Evolutionary conservation across 495 filamentous ascomycete species (phyloP), one percentile per base, ranked within the genome.

Genomic region (Penicillium cosmopolitanum): DNA sequence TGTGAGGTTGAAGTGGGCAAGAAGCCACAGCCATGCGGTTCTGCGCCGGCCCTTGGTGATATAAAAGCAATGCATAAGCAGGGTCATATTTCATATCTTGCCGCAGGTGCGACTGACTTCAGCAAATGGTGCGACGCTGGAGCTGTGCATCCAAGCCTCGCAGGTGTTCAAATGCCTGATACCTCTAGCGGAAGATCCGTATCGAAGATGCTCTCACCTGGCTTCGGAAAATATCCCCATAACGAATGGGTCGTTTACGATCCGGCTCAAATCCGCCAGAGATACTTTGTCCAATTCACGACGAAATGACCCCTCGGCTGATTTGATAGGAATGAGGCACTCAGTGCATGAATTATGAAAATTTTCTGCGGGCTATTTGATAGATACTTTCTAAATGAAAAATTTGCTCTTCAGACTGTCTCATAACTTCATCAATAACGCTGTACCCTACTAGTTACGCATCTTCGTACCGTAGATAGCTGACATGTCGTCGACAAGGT

Each of bases 181-280:
- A 19, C 59, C 23, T 3, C 28, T 15, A 16, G 12, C 13, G 16
- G 36, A 7, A 31, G 18, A 12, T 16, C 34, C 4, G 40, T 4
- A 13, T 4, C 16, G 23, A 46, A 28, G n/a, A 25, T 31, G 1
- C 19, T 21, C 19, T 21, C 19, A 21, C 19, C 19, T 21, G 19
- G 19, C 19, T 21, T 21, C 19, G 19, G 19, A 21, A 2, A 1
- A 21, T 21, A 21, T 21, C 19, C 4, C 25, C 25, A 73, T 47
- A 67, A 70, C 33, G 69, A 84, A 75, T 93, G 89, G 63, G 86
- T 93, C 42, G 79, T 76, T 35, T 90, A 92, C 61, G 81, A 92
- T 58, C 78, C 89, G 4, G 75, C 84, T 2, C 90, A 93, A 70
- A 77, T 94, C 15, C 82, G 84, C 33, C 77, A 91, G 38, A 80